Conservation (phyloP, 306 rosid genomes). For the Ochetophila trinervis region DNA sequence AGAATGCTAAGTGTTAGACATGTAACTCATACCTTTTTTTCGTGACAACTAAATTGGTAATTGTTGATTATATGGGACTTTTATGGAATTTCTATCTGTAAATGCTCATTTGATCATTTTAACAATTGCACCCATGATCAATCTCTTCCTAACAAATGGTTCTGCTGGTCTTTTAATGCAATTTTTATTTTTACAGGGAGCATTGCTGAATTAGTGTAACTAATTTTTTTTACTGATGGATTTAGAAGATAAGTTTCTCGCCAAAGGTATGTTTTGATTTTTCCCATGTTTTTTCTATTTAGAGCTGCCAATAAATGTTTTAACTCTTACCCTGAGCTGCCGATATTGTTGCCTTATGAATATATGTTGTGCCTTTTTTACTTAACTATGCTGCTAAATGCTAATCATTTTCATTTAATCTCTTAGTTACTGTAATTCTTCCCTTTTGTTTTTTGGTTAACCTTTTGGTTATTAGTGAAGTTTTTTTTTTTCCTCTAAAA, state of each 20-base stretch:
- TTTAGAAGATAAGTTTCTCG: slow-evolving; percentile 56
- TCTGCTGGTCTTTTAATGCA: slow-evolving; percentile 3
- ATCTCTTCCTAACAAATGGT: not conserved
- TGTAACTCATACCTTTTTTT: too few species aligned
- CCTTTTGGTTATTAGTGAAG: too few species aligned
- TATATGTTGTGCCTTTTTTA: not conserved
- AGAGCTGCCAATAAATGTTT: not conserved
- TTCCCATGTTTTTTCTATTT: not conserved
- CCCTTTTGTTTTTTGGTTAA: too few species aligned
- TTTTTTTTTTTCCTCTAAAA: too few species aligned
- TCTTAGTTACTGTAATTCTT: not conserved
- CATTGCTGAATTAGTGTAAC: slow-evolving; percentile 12
- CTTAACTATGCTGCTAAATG: not conserved
- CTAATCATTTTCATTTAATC: not conserved
- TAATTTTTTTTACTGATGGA: slow-evolving; percentile 44
- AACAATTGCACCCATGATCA: too few species aligned
- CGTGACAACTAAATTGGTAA: too few species aligned
- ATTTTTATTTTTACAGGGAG: slow-evolving; percentile 38
- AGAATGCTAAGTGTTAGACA: too few species aligned
- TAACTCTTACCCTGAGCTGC: not conserved
- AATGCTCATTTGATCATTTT: too few species aligned
- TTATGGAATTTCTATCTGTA: too few species aligned
- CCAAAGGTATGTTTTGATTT: slow-evolving; percentile 55
- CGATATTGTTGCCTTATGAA: not conserved
- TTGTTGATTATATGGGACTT: too few species aligned